These are phyloP conservation scores for Kodamaea lidongshanica DNA, from an alignment of 805 yeast genomes.

Conservation along the genomic window DNA sequence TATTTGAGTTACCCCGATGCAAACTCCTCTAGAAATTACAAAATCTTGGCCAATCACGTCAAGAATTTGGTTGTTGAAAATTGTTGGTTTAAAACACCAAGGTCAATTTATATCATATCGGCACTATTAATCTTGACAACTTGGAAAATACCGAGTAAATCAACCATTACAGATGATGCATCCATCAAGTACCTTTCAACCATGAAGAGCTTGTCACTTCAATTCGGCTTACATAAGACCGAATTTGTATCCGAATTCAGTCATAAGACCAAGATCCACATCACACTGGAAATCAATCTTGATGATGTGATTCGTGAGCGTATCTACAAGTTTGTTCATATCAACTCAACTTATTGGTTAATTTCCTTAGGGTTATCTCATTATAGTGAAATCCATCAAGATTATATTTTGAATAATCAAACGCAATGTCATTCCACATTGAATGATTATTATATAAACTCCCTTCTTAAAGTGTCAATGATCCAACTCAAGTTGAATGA, in stretches of 20 bases:
- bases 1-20: constrained; percentile 18
- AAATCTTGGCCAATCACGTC: constrained; percentile 25
- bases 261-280: constrained; percentile 22
- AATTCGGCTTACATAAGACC: constrained; percentile 38
- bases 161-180: constrained; percentile 25
- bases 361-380: constrained; percentile 33
- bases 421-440: constrained; percentile 19
- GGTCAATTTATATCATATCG: constrained; percentile 34
- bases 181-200: constrained; percentile 33
- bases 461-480: constrained; percentile 25
- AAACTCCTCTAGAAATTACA: constrained; percentile 15
- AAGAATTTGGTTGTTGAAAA: constrained; percentile 33
- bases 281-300: constrained; percentile 22
- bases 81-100: constrained; percentile 42
- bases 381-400: constrained; percentile 23
- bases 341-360: constrained; percentile 40
- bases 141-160: constrained; percentile 36
- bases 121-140: constrained; percentile 38
- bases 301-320: constrained; percentile 34
- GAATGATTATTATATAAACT: constrained; percentile 19
- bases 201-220: constrained; percentile 35
- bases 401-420: constrained; percentile 30
- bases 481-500: constrained; percentile 37
- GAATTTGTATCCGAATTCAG: constrained; percentile 39
- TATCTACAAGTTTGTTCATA: constrained; percentile 37